Conservation (phyloP, 495 filamentous ascomycete genomes). For the Aspergillus taichungensis region DNA sequence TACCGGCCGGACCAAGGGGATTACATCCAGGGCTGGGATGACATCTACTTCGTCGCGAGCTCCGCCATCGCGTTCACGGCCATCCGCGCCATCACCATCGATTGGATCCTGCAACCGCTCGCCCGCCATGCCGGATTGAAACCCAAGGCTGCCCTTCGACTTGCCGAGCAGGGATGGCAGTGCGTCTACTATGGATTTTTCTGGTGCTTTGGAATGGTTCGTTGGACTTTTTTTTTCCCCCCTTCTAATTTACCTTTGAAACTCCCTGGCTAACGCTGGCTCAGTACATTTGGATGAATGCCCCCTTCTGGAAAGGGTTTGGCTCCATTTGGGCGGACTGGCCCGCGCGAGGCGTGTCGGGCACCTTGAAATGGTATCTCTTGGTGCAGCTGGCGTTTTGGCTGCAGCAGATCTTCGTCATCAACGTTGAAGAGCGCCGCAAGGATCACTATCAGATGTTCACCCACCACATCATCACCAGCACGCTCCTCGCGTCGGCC, state of each 20-base stretch:
- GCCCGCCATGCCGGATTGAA: slow-evolving; percentile 60
- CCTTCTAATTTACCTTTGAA: background rate
- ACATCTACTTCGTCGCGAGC: slow-evolving; percentile 68
- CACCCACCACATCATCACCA: slow-evolving; percentile 86
- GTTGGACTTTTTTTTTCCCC: slow-evolving; percentile 21
- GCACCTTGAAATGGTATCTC: slow-evolving; percentile 81
- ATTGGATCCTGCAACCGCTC: slow-evolving; percentile 73
- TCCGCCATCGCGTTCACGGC: slow-evolving; percentile 81
- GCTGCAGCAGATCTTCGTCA: slow-evolving; percentile 87
- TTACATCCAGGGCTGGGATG: slow-evolving; percentile 70
- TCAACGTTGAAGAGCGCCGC: slow-evolving; percentile 85
- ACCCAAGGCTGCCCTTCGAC: slow-evolving; percentile 64
- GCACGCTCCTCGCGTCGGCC: slow-evolving; percentile 63
- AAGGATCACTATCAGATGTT: slow-evolving; percentile 98
- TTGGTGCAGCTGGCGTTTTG: slow-evolving; percentile 87
- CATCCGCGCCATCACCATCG: slow-evolving; percentile 74
- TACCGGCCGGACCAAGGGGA: slow-evolving; percentile 54
- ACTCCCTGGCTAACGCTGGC: slow-evolving; percentile 3
- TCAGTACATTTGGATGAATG: slow-evolving; percentile 74
- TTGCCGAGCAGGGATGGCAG: slow-evolving; percentile 92
- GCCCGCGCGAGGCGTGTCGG: slow-evolving; percentile 64
- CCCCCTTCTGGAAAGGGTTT: slow-evolving; percentile 70
- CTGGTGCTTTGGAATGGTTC: slow-evolving; percentile 78
- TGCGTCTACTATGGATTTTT: slow-evolving; percentile 68
- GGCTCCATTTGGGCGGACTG: slow-evolving; percentile 73